Conservation (phyloP, 192 early-diverging fungal genomes). For the Rhizophagus prolifer region DNA sequence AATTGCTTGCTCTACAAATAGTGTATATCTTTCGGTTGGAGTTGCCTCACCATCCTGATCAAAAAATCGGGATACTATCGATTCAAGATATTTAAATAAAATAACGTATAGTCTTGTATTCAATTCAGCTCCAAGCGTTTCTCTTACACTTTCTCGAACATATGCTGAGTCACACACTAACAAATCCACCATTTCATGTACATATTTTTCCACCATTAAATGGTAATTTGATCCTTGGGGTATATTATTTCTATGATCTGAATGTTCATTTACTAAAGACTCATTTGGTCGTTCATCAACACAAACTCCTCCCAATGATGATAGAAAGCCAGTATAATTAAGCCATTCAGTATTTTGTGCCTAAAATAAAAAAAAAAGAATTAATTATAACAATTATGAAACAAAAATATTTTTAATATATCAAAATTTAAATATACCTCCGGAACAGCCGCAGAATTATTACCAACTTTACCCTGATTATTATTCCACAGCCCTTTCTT, state of each 20-base stretch:
- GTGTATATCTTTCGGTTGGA: constrained; percentile 58
- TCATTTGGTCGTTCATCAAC: constrained; percentile 26
- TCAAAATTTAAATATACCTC: background rate
- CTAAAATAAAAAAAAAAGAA: background rate
- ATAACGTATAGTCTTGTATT: constrained; percentile 62
- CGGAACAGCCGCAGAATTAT: background rate
- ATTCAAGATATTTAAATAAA: constrained; percentile 57
- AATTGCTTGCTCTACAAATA: constrained; percentile 76
- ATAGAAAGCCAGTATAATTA: constrained; percentile 82
- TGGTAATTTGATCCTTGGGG: constrained; percentile 37
- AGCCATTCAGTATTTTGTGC: constrained; percentile 63
- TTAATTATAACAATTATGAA: background rate
- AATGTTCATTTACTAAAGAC: background rate
- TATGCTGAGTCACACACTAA: constrained; percentile 71
- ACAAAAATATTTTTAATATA: background rate
- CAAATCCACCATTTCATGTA: constrained; percentile 70
- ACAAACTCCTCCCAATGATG: constrained; percentile 76
- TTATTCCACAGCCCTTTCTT: background rate
- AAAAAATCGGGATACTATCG: constrained; percentile 60
- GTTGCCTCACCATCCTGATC: constrained; percentile 55
- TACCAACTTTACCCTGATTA: background rate
- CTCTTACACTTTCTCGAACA: constrained; percentile 74
- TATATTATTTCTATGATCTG: background rate
- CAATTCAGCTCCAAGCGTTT: constrained; percentile 78
- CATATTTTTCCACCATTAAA: constrained; percentile 65